phyloP scores from a whole-genome alignment of 495 filamentous ascomycete genomes.

The Venustampulla echinocandica region DNA sequence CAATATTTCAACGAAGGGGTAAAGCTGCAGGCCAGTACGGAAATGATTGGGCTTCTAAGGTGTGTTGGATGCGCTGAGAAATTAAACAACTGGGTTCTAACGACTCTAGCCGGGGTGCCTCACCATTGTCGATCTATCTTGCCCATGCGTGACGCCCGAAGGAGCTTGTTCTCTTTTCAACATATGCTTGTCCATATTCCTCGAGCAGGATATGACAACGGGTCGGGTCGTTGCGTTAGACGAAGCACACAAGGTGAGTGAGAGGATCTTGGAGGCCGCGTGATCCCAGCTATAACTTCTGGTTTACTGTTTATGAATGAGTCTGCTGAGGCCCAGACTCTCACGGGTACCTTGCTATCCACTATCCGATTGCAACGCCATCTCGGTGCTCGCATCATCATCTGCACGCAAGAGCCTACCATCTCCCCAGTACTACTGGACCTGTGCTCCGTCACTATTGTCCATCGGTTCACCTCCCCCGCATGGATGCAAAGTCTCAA shows the following conservation, averaged over 20 bases:
- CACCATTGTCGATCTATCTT: conserved; percentile 58
- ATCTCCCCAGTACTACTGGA: conserved; percentile 58
- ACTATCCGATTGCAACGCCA: conserved; percentile 63
- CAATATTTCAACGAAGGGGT: background rate
- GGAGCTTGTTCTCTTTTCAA: conserved; percentile 63
- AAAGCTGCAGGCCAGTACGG: conserved; percentile 1
- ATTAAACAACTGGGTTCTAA: too few relatives aligned
- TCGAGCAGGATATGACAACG: conserved; percentile 36
- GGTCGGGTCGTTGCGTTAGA: conserved; percentile 31
- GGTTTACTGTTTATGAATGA: conserved; percentile 38
- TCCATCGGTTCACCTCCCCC: conserved; percentile 65
- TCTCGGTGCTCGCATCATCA: conserved; percentile 52
- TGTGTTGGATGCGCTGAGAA: conserved; percentile 29
- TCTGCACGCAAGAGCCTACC: conserved; percentile 73
- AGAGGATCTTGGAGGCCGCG: background rate
- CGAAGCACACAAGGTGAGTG: conserved; percentile 25
- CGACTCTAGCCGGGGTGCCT: background rate
- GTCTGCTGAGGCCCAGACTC: conserved; percentile 32
- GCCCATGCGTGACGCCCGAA: conserved; percentile 56
- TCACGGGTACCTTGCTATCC: conserved; percentile 57
- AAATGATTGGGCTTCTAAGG: conserved; percentile 15
- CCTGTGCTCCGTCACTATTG: conserved; percentile 59
- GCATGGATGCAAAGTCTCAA: conserved; percentile 44
- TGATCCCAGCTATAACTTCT: too few relatives aligned
- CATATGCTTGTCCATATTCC: conserved; percentile 53